Conservation (phyloP, 129 eudicot species). For the Pittosporum tobira region DNA sequence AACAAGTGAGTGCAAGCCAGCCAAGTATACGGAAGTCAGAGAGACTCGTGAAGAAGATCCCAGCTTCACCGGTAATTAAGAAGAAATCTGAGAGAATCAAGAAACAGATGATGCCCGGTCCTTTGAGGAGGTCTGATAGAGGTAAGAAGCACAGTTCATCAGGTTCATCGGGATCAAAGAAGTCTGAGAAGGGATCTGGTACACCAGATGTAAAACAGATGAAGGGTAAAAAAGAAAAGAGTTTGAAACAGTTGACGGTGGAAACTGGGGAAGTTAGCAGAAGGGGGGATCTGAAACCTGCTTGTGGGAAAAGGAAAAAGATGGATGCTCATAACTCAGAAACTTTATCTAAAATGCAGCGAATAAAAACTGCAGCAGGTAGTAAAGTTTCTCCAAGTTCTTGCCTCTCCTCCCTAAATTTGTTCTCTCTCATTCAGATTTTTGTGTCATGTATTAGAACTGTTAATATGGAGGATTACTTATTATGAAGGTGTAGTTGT, state of each 20-base stretch:
- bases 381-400: not conserved
- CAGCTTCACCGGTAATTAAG: constrained; percentile 19
- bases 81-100: constrained; percentile 39
- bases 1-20: constrained; percentile 24
- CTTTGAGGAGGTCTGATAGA: constrained; percentile 49
- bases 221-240: constrained; percentile 25
- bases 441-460: too few species aligned
- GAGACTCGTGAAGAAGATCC: constrained; percentile 36
- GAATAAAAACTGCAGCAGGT: constrained; percentile 32
- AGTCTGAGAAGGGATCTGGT: constrained; percentile 20
- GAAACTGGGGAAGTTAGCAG: constrained; percentile 25
- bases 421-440: not conserved
- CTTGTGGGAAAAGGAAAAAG: constrained; percentile 48
- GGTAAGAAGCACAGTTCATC: constrained; percentile 25
- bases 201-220: constrained; percentile 24
- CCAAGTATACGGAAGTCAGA: constrained; percentile 45
- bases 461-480: not conserved
- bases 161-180: constrained; percentile 24
- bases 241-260: constrained; percentile 25
- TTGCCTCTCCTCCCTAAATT: not conserved
- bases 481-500: not conserved
- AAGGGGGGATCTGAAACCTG: constrained; percentile 22
- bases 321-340: constrained; percentile 28
- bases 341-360: constrained; percentile 22
- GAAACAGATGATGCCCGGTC: constrained; percentile 30